Base-by-base conservation (phyloP, 1,284 basidiomycete species). In the Melampsora medusae region DNA sequence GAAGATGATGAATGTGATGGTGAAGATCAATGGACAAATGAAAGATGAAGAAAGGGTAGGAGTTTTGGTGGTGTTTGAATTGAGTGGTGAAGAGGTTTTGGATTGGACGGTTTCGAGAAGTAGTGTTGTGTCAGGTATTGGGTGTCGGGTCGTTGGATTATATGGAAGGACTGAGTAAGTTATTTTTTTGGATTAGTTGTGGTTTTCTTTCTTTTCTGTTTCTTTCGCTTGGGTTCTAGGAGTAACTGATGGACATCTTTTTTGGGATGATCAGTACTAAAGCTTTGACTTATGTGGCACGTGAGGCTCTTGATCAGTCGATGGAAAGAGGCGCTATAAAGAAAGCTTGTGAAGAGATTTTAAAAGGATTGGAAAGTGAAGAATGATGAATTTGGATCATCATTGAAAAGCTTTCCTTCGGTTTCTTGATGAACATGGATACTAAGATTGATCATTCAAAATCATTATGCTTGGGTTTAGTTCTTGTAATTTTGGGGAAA, bases 81-180 rank as follows among this genome's bases (percentile, higher is more conserved):
- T 75, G 19, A 50, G 28, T 31, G 72, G 72, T 67, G 49, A 75
- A 56, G 72, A 75, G 35, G 46, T 75, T 28, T 46, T 68, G 4
- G 72, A 75, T 28, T 61, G 56, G 35, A 31, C 35, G 17, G 17
- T 35, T 3, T 22, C 28, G 17, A 53, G 49, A 22, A 25, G 38
- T n/a, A 50, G 49, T 59, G 50, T 59, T 22, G 19, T 59, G 14
- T 22, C 72, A 19, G 35, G 59, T 22, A 38, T 75, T 38, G 65
- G 64, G 14, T 75, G 72, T 35, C 65, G 42, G 31, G 72, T 75
- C 16, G 28, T 46, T 31, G 28, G 61, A 31, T 28, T 12, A n/a
- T 64, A 33, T 31, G 61, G 61, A 9, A 33, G 4, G 9, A 35
- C 28, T 16, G 71, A 73, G 71, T 73, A 16, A 53, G 71, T 67